Conservation (phyloP, 1,284 basidiomycete genomes). For the Ustilago hordei region DNA sequence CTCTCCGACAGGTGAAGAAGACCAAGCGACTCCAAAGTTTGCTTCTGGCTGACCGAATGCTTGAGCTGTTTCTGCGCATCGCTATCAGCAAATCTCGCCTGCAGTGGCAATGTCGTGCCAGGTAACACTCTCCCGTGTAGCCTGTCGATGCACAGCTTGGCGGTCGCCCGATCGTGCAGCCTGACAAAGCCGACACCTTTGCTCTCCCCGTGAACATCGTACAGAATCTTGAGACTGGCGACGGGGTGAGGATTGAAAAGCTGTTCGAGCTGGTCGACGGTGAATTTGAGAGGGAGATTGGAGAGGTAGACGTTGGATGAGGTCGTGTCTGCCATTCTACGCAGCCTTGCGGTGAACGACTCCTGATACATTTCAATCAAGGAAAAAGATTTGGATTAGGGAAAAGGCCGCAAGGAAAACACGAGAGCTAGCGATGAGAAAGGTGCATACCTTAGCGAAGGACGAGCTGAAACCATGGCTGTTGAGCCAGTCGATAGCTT, state of each 20-base stretch:
- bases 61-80: conserved; percentile 62
- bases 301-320: conserved; percentile 62
- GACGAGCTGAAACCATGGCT: conserved; percentile 51
- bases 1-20: background rate
- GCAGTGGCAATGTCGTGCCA: conserved; percentile 50
- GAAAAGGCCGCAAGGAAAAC: background rate
- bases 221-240: conserved; percentile 59
- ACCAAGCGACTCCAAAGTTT: conserved; percentile 44
- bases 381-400: background rate
- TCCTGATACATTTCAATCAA: conserved; percentile 24
- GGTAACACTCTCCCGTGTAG: conserved; percentile 54
- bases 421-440: background rate
- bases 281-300: conserved; percentile 55
- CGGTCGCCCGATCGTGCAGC: conserved; percentile 48
- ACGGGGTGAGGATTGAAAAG: conserved; percentile 60
- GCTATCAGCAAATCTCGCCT: conserved; percentile 63
- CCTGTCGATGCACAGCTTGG: conserved; percentile 58
- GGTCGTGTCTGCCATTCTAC: conserved; percentile 51
- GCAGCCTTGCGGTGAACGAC: conserved; percentile 55
- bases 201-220: conserved; percentile 53
- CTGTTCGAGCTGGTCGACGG: conserved; percentile 55
- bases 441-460: conserved; percentile 50
- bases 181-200: conserved; percentile 63
- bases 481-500: conserved; percentile 53
- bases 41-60: conserved; percentile 42